Base-by-base conservation (phyloP, 139 green algal genomes). In the Tetradesmus lagerheimii region DNA sequence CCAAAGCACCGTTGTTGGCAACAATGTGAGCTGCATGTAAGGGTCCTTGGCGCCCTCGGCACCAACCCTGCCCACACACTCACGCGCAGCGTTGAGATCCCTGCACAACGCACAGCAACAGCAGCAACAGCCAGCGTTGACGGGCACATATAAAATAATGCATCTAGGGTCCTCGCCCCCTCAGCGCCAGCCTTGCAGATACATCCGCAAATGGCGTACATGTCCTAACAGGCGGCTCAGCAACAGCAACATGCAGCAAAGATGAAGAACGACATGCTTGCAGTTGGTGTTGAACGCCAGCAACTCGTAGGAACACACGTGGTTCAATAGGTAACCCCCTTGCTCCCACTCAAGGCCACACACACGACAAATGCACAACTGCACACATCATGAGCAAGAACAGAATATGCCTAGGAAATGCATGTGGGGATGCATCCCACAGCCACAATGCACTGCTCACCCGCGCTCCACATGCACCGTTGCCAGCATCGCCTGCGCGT, bases 401-500 rank as follows among this genome's bases (percentile, higher is more conserved):
- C 3, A 25, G 15, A 11, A 50, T 9, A 50, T 50, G 43, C 43
- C 45, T 9, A 57, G 45, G 11, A 57, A 12, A 57, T 0, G 14
- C 11, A 57, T 57, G 45, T 12, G 45, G 45, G 1, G 11, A 57
- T 31, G 18, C 57, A 2, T 23, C 12, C 12, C 18, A 71, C 18
- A 71, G 23, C 20, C 1, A 9, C 57, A 31, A 11, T 11, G 57
- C 31, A 71, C 5, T 31, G 20, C 85, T 85, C 50, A 90, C 62
- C 93, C 78, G 31, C 91, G 85, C 43, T 97, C 94, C 53, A 97
- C 76, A 92, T 97, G 86, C 89, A 98, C 90, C 79, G 87, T 81
- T 0, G 91, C 96, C 91, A 96, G 83, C 64, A 98, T 83, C 2
- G 94, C 92, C 50, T 97, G 92, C 15, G 95, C 95, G 79, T 98